Base-by-base conservation (phyloP, 345 rosid genomes). In the Kernera saxatilis region DNA sequence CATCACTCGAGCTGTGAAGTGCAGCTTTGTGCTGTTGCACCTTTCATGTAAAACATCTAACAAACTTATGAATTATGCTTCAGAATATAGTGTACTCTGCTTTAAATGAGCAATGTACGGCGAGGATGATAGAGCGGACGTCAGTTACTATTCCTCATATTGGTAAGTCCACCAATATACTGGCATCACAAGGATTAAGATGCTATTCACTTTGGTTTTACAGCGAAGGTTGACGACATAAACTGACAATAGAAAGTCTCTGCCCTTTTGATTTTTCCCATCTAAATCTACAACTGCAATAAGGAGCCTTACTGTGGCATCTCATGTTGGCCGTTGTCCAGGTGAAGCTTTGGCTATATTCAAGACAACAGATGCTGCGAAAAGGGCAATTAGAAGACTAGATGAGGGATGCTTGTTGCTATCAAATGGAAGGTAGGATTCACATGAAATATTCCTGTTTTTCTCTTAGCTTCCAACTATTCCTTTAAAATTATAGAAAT, bases 291-390 rank as follows among this genome's bases (percentile, higher is more conserved):
- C 41, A 21, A 68, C 40, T 43, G 36, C 43, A 14, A 18, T 17
- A 33, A 57, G n/a, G 23, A 69, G 10, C 26, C 26, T 53, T 19
- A 13, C 53, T 1, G 46, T 58, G 57, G 29, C 44, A 49, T 46
- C 58, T 46, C 73, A 57, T 33, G 21, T 56, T 65, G 54, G 23
- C 56, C 15, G 44, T 77, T 35, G 57, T 78, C 64, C 37, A 92
- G 98, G 95, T 75, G 84, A 81, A 78, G 96, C 95, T 50, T 77
- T 84, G 74, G 84, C 77, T 58, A 82, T 88, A 78, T 85, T 92
- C 64, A 79, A 73, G 70, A 82, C 82, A 27, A 81, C 37, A 78
- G 86, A 85, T 66, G 81, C 74, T 3, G 87, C 98, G n/a, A 76
- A 84, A 79, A 76, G 11, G 64, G 85, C 67, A 18, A 59, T 85